Evolutionary conservation across 257 asterid genomes (phyloP).

Genomic region (Nicotiana paniculata): DNA sequence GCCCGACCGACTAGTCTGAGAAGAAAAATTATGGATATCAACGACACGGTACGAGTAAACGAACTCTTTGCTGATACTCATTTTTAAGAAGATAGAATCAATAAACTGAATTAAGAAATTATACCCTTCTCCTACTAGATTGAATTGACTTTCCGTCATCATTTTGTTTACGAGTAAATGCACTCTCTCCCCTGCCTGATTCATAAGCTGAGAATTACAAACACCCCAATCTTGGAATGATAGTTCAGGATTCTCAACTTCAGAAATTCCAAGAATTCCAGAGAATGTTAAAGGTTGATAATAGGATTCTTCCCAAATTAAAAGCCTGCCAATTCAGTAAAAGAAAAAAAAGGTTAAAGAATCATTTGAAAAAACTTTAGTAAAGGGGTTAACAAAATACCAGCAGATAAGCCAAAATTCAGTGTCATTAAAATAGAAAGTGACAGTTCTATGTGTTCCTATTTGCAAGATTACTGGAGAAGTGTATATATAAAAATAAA

Average conservation of each 20-base stretch:
- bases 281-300: constrained; percentile 39
- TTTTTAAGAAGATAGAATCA: not conserved
- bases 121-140: constrained; percentile 86
- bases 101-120: not conserved
- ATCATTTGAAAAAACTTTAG: not conserved
- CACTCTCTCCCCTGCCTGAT: constrained; percentile 39
- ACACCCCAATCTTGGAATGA: constrained; percentile 28
- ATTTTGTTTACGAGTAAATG: constrained; percentile 77
- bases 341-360: not conserved
- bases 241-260: constrained; percentile 18
- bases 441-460: not conserved
- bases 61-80: not conserved
- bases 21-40: constrained; percentile 7
- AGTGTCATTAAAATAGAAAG: not conserved
- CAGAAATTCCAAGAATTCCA: constrained; percentile 20
- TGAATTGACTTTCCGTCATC: constrained; percentile 79
- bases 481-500: constrained; percentile 1
- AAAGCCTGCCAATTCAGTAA: constrained; percentile 49
- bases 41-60: not conserved
- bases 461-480: constrained; percentile 4
- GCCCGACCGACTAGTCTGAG: constrained; percentile 77
- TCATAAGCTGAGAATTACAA: constrained; percentile 17
- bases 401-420: not conserved
- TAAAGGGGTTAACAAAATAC: not conserved
- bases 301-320: constrained; percentile 90